Evolutionary conservation across 2,329 filamentous ascomycete genomes (phyloP), one percentile per base, ranked within the genome.

Genomic region (Beauveria varroae): DNA sequence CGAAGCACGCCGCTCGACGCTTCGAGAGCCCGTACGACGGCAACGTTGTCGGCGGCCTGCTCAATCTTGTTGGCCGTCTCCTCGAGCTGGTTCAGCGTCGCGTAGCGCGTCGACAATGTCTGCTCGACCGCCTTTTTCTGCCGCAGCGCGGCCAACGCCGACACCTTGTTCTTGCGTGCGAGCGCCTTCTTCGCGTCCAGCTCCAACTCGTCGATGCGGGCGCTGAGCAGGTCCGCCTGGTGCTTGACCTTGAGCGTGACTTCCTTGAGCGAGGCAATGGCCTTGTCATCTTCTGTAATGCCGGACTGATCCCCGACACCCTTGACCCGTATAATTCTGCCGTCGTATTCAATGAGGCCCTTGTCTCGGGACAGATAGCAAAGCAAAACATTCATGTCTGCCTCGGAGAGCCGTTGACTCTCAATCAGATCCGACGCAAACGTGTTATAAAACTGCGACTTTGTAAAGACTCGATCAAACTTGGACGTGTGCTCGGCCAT

Each of bases 11-110:
- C 81, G 0, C 88, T 85, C 64, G 90, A 91, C 18, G 86, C 83
- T 69, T 91, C 85, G 87, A 99, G 93, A 6, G 92, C 87, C 63
- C 84, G 83, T 9, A 98, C 86, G 16, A 97, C 83, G 67, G 91
- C 88, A 9, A 96, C 86, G 65, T 97, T 90, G 73, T 93, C 90
- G 0, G 86, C 82, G 0, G 95, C 95, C 72, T 93, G 87, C 71
- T 96, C 88, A 57, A 99, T 90, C 69, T 88, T 89, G n/a, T 81
- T 75, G 59, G 91, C 89, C 0, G 96, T 87, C 64, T 90, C 86
- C 74, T 98, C 92, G 1, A 99, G 81, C 73, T 96, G 92, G 47
- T 80, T 78, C 2, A 96, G 81, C 0, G 90, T 90, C 9, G 86
- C 86, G 34, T 87, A 85, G 14, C 93, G 86, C 65, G 86, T 85